Evolutionary conservation across 228 moss, liverwort and hornwort species (phyloP).

Genomic region (Sphagnum magellanicum): DNA sequence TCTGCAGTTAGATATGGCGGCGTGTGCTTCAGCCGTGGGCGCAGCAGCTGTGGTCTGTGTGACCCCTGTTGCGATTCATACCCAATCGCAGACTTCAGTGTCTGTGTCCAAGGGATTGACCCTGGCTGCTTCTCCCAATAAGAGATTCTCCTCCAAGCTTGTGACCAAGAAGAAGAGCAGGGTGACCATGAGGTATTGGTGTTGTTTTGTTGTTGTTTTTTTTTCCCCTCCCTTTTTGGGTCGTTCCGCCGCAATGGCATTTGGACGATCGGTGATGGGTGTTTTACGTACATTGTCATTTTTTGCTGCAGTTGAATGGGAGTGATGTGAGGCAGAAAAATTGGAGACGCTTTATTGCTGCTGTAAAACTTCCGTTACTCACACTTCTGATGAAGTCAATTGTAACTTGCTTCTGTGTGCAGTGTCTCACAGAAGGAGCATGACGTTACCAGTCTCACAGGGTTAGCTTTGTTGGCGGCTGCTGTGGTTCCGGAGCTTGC

Average conservation of each 20-base stretch:
- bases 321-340: background rate
- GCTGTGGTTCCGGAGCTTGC: constrained; percentile 13
- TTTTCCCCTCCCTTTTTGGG: background rate
- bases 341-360: background rate
- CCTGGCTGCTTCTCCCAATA: constrained; percentile 1
- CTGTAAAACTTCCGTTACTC: background rate
- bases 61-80: too few species aligned
- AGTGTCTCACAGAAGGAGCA: constrained; percentile 5
- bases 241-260: background rate
- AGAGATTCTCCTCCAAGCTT: background rate
- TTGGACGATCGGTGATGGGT: background rate
- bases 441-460: constrained; percentile 7
- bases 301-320: background rate
- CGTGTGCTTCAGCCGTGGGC: too few species aligned
- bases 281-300: background rate
- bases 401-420: too few species aligned
- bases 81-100: too few species aligned
- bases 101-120: background rate
- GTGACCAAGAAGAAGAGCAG: constrained; percentile 5
- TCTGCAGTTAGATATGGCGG: too few species aligned
- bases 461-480: constrained; percentile 10
- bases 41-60: too few species aligned
- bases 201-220: background rate
- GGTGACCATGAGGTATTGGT: constrained; percentile 8
- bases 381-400: too few species aligned